Percentiles rank a stretch among this genome's conserved stretches.
phyloP scores from a whole-genome alignment of 495 filamentous ascomycete genomes.

The Aspergillus taichungensis region DNA sequence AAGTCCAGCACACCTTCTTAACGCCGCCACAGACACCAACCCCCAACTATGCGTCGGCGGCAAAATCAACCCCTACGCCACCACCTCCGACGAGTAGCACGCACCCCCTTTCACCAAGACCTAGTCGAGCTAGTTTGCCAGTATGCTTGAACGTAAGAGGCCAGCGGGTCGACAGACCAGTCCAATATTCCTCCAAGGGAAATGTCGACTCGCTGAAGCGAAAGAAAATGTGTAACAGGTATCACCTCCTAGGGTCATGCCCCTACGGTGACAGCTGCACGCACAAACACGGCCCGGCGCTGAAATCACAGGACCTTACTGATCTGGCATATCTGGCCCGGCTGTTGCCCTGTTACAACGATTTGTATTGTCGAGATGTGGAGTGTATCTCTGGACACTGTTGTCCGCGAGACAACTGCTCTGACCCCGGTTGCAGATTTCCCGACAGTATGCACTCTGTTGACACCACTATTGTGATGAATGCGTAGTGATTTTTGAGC shows the following conservation, averaged over 20 bases:
- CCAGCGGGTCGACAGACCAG: slow-evolving; percentile 16
- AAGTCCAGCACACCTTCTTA: background rate
- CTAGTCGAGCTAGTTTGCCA: background rate
- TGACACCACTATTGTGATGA: too few species aligned
- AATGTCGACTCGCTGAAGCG: slow-evolving; percentile 11
- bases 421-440: too few species aligned
- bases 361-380: too few species aligned
- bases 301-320: slow-evolving; percentile 10
- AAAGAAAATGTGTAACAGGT: slow-evolving; percentile 18
- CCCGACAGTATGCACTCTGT: too few species aligned
- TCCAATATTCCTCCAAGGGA: slow-evolving; percentile 10
- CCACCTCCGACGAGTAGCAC: background rate
- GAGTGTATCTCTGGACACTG: too few species aligned
- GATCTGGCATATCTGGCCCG: slow-evolving; percentile 19
- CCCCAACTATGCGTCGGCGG: slow-evolving; percentile 15
- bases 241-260: slow-evolving; percentile 17
- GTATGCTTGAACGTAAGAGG: slow-evolving; percentile 12
- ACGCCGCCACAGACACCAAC: slow-evolving; percentile 9
- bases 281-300: slow-evolving; percentile 12
- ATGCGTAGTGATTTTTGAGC: too few species aligned
- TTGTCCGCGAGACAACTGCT: too few species aligned
- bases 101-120: background rate
- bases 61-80: slow-evolving; percentile 1
- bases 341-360: background rate
- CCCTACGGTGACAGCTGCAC: slow-evolving; percentile 9